Base-by-base conservation (phyloP, 345 rosid species). In the Acer saccharum region DNA sequence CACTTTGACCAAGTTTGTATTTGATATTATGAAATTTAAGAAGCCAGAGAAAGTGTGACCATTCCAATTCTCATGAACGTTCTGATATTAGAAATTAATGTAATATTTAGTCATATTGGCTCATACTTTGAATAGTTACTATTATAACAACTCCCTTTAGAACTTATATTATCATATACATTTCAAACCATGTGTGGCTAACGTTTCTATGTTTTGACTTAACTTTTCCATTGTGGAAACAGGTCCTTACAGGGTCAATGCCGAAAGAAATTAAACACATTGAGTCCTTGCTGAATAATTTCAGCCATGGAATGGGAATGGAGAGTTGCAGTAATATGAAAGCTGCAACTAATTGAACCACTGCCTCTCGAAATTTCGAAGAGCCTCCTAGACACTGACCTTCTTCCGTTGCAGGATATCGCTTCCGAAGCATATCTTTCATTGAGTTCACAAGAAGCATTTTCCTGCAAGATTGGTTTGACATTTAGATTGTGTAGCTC, bases 191-290 rank as follows among this genome's bases (percentile, higher is more conserved):
- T 68, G 17, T 61, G 7, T 25, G n/a, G 41, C 5, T 44, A 50
- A 1, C 1, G 66, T 82, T 41, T 66, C 35, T 21, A 5, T 21
- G 41, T 23, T 5, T 73, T 60, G 44, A 50, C 32, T 64, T 7
- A 7, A 60, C n/a, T 57, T 69, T 64, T 70, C 21, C 23, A 16
- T 64, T 52, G 39, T 48, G 50, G 72, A 75, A 83, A 81, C 82
- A 89, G 97, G 97, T 96, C 70, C 95, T 96, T 13, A 96, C 98
- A 7, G 98, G 98, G 66, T 96, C 99, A 16, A 85, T 96, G 93
- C 98, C 99, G 0, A 96, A 96, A 76, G 97, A 94, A 86, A 82
- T 90, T 72, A 89, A 90, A 82, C 98, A 94, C 81, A 87, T 92
- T 0, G 95, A 90, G 73, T 82, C 92, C 46, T 82, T 96, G 86